These are phyloP conservation scores for Posidonia australis DNA, from an alignment of 106 monocot genomes.

Conservation along the genomic window DNA sequence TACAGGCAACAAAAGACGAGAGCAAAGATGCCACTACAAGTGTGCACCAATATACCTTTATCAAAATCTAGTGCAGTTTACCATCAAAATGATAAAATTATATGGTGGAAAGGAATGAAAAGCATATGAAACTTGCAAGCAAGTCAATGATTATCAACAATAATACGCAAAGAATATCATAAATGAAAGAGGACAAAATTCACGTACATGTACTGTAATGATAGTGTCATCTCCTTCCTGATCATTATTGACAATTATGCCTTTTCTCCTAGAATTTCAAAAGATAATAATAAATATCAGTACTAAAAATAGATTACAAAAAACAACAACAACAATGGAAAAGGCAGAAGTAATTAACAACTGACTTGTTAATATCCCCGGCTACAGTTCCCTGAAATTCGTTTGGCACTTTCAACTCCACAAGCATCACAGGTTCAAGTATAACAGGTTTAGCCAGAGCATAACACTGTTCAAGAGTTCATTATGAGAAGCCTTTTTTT, in stretches of 20 bases:
- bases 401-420: conserved; percentile 87
- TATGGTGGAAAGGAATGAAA: too few species aligned
- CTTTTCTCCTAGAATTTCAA: conserved; percentile 68
- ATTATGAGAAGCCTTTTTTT: conserved; percentile 3
- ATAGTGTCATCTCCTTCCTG: conserved; percentile 95
- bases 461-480: conserved; percentile 52
- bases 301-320: background rate
- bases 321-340: background rate
- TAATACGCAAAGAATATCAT: too few species aligned
- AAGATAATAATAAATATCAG: conserved; percentile 5
- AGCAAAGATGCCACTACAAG: too few species aligned
- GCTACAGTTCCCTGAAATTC: conserved; percentile 98
- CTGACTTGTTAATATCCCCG: conserved; percentile 95
- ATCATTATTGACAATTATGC: conserved; percentile 92
- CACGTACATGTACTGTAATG: conserved; percentile 76
- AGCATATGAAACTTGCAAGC: too few species aligned
- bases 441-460: conserved; percentile 80
- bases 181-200: background rate
- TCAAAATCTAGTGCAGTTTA: too few species aligned
- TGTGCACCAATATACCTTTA: too few species aligned
- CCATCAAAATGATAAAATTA: too few species aligned
- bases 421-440: conserved; percentile 91
- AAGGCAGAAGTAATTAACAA: background rate
- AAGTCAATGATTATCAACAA: too few species aligned
- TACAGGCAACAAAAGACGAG: too few species aligned